Evolutionary conservation across 2,329 filamentous ascomycete genomes (phyloP).

Genomic region (Cordyceps farinosa): DNA sequence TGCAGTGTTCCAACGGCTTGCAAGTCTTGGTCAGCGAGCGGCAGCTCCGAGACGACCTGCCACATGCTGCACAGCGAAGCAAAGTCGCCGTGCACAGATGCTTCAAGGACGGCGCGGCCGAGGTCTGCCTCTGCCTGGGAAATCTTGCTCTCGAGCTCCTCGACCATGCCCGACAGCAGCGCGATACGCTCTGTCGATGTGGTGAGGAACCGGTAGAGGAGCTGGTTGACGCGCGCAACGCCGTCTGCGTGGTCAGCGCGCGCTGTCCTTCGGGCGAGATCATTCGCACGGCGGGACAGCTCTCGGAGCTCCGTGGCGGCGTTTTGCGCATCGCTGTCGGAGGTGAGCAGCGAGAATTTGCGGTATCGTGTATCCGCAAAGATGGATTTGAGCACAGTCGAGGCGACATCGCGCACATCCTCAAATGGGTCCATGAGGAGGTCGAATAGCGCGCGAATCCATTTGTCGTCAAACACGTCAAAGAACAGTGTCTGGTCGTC

Average conservation of each 20-base stretch:
- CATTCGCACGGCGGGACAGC: conserved; percentile 52
- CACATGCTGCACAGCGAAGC: conserved; percentile 60
- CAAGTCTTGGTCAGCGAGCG: conserved; percentile 37
- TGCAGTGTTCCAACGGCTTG: conserved; percentile 42
- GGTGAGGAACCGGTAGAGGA: conserved; percentile 59
- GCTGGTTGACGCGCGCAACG: conserved; percentile 70
- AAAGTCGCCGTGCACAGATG: conserved; percentile 67
- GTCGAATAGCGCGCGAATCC: conserved; percentile 67
- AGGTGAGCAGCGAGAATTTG: conserved; percentile 15
- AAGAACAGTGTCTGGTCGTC: conserved; percentile 41
- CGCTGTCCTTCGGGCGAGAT: conserved; percentile 64
- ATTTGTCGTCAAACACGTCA: conserved; percentile 43
- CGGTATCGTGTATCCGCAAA: conserved; percentile 38
- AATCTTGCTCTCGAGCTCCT: conserved; percentile 62
- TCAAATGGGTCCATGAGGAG: conserved; percentile 88
- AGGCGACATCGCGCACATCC: conserved; percentile 68
- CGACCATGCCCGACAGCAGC: conserved; percentile 57
- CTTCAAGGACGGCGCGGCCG: conserved; percentile 60
- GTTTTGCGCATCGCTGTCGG: background rate
- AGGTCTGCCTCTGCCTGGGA: conserved; percentile 61
- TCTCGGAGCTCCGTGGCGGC: conserved; percentile 36
- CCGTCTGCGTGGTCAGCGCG: conserved; percentile 92
- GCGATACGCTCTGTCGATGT: conserved; percentile 39
- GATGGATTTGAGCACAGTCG: conserved; percentile 47
- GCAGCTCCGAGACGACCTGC: conserved; percentile 45